Base-by-base conservation (phyloP, 2,329 filamentous ascomycete species). In the Sclerotinia glacialis region DNA sequence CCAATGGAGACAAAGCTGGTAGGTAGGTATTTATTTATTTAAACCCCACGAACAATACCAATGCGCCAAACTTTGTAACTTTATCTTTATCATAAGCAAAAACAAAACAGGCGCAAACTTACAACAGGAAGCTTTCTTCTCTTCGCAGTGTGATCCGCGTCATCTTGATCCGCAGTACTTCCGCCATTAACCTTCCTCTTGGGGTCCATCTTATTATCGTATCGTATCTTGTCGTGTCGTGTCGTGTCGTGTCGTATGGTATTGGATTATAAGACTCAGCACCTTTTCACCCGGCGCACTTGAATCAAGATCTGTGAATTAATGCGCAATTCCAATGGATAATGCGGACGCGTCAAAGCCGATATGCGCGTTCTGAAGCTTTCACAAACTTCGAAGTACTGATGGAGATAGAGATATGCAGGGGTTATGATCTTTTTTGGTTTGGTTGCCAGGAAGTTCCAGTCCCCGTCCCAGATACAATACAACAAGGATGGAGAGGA, bases 111-210 rank as follows among this genome's bases (percentile, higher is more conserved):
- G 34, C 47, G 47, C 42, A 52, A 44, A 85, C 85, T 79, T 81
- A 87, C 85, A 79, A 61, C 54, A 28, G 83, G 80, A 68, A 83
- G 73, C 78, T 84, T 86, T 77, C 83, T 80, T 75, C 83, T 83
- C 80, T 87, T 88, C 69, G 82, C 78, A 74, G 82, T 81, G 75
- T 83, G 83, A 72, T 80, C 79, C 70, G 83, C 83, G 64, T 85
- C 83, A 64, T 82, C 79, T 71, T 79, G 80, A 71, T 78, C 79
- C 69, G 78, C 78, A 72, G 76, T 75, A 65, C 80, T 68, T 28
- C 68, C 69, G 7, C 71, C 72, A 68, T 74, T 79, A 53, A 80
- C 80, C 78, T 86, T 86, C 77, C 85, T 83, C 80, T 87, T 88
- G 70, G 79, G 70, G 55, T 76, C 75, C 76, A 77, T 77, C 68